Base-by-base conservation (phyloP, 768 basidiomycete genomes). In the Mycena pura region DNA sequence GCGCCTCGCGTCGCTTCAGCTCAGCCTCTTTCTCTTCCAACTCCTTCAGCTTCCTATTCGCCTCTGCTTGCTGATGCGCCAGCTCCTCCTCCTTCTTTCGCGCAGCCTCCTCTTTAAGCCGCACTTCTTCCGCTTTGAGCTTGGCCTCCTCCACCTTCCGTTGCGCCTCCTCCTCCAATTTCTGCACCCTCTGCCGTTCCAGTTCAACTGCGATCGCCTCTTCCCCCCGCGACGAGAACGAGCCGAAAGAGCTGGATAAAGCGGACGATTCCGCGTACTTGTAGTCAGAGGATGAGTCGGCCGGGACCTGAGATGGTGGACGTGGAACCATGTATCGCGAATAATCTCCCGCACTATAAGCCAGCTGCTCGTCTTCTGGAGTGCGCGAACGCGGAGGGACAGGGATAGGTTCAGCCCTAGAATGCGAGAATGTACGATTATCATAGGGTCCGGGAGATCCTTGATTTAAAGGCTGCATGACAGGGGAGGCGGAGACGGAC, bases 11-110 rank as follows among this genome's bases (percentile, higher is more conserved):
- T 29, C 59, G 47, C 17, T 57, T 41, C 52, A 64, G 58, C n/a
- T 67, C 47, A 31, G 68, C 69, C 63, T 69, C 58, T 38, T 57
- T 59, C 29, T 63, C 51, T 54, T 29, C 24, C 32, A 65, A 60
- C 40, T 62, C 68, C 38, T 65, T 62, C 58, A 62, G 50, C 17
- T 64, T 68, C 39, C 54, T 51, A 34, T 47, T 63, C 47, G 63
- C 51, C 61, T 66, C 64, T 54, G 60, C 62, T 45, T 64, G 60
- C 50, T 69, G 58, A 38, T 60, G 63, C 51, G 63, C 47, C 29
- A 59, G 40, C 25, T 61, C 60, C 36, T 50, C 51, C 60, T 66
- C 62, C 40, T 67, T 66, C 60, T 44, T 44, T 49, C 60, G 57
- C 51, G 46, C 39, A 9, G 51, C 63, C 40, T 65, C 65, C 28